Conservation (phyloP, 202 grass and related monocot species). For the Cymbopogon flexuosus region DNA sequence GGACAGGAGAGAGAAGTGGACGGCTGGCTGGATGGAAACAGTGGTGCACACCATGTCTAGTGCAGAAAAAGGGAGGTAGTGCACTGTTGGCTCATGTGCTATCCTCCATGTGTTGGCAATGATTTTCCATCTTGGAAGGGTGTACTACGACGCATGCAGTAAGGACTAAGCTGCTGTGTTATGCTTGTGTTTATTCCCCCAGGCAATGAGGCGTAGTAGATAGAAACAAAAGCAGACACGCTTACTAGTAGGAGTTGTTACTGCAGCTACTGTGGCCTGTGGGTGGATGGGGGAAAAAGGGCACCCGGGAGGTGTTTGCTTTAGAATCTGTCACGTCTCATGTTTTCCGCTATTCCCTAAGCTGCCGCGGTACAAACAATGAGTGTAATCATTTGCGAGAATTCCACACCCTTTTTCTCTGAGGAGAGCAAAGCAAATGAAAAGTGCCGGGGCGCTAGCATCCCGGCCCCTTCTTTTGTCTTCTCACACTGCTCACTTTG, state of each 20-base stretch:
- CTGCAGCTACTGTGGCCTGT: neutral
- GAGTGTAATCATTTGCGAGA: conserved; percentile 44
- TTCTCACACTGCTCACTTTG: conserved; percentile 40
- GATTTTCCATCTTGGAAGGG: conserved; percentile 41
- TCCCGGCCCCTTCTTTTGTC: conserved; percentile 36
- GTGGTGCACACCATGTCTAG: conserved; percentile 32
- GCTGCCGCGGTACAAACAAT: conserved; percentile 33
- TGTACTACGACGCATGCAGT: neutral
- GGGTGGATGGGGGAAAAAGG: conserved; percentile 7
- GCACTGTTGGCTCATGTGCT: conserved; percentile 46
- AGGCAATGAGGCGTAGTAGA: neutral
- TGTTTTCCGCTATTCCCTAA: conserved; percentile 20
- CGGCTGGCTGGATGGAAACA: neutral
- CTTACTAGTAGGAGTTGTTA: neutral
- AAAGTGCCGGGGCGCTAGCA: conserved; percentile 31
- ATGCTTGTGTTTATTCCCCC: neutral
- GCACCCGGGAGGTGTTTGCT: conserved; percentile 4
- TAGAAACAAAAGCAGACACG: conserved; percentile 32
- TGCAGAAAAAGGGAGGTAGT: conserved; percentile 34
- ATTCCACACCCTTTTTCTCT: conserved; percentile 28
- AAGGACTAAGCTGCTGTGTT: neutral
- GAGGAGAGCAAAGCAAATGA: conserved; percentile 22
- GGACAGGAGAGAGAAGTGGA: neutral
- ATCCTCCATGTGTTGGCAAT: conserved; percentile 37
- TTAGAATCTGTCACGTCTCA: conserved; percentile 54